Percentiles rank a stretch among this genome's conserved stretches.
Evolutionary conservation across 768 basidiomycete genomes (phyloP).

Genomic region (Cystobasidium tubakii): DNA sequence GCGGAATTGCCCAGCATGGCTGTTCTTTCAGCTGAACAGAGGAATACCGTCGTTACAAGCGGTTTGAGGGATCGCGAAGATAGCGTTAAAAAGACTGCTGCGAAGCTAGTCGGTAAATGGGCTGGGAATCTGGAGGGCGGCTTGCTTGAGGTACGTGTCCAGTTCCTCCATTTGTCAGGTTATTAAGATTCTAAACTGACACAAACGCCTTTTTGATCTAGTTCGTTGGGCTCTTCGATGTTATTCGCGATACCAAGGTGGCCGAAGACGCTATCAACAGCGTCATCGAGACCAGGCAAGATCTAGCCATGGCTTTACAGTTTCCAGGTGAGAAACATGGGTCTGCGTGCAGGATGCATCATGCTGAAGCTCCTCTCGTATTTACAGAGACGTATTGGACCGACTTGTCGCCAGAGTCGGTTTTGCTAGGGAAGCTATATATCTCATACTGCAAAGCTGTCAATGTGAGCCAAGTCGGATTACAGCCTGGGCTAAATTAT

Average conservation of each 20-base stretch:
- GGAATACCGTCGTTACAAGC: conserved; percentile 69
- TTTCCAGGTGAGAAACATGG: conserved; percentile 75
- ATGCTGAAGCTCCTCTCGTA: not conserved
- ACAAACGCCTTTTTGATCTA: conserved; percentile 26
- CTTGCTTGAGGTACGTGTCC: conserved; percentile 50
- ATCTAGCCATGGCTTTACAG: conserved; percentile 63
- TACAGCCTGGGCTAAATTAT: too few species aligned
- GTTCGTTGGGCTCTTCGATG: conserved; percentile 49
- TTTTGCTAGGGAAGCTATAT: conserved; percentile 76
- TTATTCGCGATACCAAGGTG: conserved; percentile 50
- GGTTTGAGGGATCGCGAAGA: conserved; percentile 82
- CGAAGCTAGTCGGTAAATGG: conserved; percentile 68
- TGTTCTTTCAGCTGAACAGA: conserved; percentile 61
- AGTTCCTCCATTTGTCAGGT: too few species aligned
- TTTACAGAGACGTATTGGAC: conserved; percentile 66
- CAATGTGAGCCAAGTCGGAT: conserved; percentile 51
- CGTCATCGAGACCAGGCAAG: conserved; percentile 62
- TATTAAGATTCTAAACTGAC: too few species aligned
- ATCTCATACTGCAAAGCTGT: conserved; percentile 64
- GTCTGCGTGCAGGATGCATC: too few species aligned
- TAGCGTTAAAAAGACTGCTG: conserved; percentile 65
- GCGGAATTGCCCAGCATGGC: conserved; percentile 59
- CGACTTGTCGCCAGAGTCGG: conserved; percentile 64
- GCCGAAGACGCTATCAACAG: conserved; percentile 70
- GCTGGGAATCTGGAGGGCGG: conserved; percentile 53